Evolutionary conservation across 768 basidiomycete genomes (phyloP).

Genomic region (Mycena olivaceomarginata): DNA sequence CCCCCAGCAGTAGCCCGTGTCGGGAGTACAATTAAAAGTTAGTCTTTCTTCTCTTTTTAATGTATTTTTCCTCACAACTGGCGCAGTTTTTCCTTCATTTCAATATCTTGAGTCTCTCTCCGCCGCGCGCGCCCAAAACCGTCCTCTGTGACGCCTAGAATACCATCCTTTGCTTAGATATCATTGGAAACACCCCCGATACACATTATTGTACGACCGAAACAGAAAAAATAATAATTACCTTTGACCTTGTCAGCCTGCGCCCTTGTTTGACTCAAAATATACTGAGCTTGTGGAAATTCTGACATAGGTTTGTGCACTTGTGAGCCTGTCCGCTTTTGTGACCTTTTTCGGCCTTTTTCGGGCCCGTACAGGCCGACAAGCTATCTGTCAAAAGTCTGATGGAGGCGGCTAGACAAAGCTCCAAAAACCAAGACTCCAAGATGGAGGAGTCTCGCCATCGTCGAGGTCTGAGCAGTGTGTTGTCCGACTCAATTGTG

Average conservation of each 20-base stretch:
- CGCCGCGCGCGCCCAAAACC: too few species aligned
- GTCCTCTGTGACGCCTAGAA: too few species aligned
- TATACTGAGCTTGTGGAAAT: background rate
- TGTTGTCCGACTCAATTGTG: too few species aligned
- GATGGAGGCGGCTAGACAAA: too few species aligned
- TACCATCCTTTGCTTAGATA: background rate
- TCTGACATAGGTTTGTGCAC: background rate
- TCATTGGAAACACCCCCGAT: background rate
- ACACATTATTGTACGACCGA: background rate
- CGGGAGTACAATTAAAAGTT: background rate
- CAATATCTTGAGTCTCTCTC: too few species aligned
- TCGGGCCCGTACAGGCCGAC: background rate
- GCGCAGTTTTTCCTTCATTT: background rate
- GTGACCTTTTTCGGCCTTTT: background rate
- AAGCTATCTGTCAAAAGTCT: slow-evolving; percentile 18
- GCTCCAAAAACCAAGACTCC: too few species aligned
- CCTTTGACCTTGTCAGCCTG: background rate
- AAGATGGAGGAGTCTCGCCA: too few species aligned
- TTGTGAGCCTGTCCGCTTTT: background rate
- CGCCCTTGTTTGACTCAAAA: background rate
- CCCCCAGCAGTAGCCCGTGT: slow-evolving; percentile 12
- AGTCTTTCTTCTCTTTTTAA: background rate
- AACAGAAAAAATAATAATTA: background rate
- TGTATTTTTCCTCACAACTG: background rate
- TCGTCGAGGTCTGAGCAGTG: too few species aligned